Evolutionary conservation across 768 basidiomycete species (phyloP).

Genomic region (Termitomyces heimii): DNA sequence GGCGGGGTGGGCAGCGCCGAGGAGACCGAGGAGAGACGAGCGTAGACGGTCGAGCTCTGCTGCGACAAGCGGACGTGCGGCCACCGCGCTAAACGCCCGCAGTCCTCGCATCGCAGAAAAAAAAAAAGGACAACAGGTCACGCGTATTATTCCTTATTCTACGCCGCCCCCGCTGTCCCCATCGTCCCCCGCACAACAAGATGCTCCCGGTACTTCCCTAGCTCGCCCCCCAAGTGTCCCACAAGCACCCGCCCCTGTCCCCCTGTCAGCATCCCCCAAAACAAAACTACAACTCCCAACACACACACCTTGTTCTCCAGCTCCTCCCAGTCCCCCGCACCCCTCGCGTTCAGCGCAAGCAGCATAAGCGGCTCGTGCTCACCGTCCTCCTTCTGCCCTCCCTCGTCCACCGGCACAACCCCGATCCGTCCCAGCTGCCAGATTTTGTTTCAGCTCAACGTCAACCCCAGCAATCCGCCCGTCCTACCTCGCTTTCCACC

Average conservation of each 20-base stretch:
- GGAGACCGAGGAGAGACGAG: slow-evolving; percentile 63
- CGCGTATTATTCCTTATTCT: too few species aligned
- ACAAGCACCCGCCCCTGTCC: slow-evolving; percentile 37
- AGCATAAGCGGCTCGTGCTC: slow-evolving; percentile 56
- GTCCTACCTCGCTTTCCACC: slow-evolving; percentile 69
- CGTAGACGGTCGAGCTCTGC: slow-evolving; percentile 70
- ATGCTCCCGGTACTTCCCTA: slow-evolving; percentile 36
- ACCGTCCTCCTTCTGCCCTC: slow-evolving; percentile 8
- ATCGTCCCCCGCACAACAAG: too few species aligned
- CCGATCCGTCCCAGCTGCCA: slow-evolving; percentile 63
- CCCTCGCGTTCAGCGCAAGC: slow-evolving; percentile 60
- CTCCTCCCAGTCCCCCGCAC: slow-evolving; percentile 59
- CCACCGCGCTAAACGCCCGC: slow-evolving; percentile 31
- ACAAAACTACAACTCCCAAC: slow-evolving; percentile 26
- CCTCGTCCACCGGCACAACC: slow-evolving; percentile 57
- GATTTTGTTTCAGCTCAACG: background rate
- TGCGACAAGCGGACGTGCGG: slow-evolving; percentile 51
- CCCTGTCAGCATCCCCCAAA: slow-evolving; percentile 3
- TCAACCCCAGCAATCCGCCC: background rate
- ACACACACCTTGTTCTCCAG: slow-evolving; percentile 60
- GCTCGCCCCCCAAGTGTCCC: slow-evolving; percentile 35
- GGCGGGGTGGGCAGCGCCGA: slow-evolving; percentile 86
- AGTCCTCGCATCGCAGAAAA: slow-evolving; percentile 4
- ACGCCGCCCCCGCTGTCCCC: too few species aligned
- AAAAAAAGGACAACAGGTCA: background rate